Percentiles rank a stretch among this genome's conserved stretches.
These are phyloP conservation scores for Solanum medicagineum DNA, from an alignment of 257 asterid species.

Conservation along the genomic window DNA sequence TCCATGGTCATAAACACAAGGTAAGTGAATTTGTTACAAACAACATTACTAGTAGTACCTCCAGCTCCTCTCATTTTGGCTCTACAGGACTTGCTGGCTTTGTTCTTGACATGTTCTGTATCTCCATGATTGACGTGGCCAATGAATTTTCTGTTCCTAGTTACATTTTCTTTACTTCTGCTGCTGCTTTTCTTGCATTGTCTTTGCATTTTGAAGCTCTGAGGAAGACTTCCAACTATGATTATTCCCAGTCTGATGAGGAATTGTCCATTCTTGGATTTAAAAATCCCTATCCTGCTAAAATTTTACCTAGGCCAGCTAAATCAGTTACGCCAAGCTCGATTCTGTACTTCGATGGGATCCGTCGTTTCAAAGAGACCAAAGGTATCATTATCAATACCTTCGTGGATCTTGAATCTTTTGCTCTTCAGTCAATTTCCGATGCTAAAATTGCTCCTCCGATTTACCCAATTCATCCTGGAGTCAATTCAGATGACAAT, in stretches of 20 bases:
- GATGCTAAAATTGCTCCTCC: neutral
- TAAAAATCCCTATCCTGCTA: constrained; percentile 15
- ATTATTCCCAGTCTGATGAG: neutral
- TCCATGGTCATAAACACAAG: neutral
- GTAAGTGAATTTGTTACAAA: neutral
- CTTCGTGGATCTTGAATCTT: constrained; percentile 29
- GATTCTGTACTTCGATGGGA: neutral
- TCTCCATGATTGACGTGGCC: constrained; percentile 5
- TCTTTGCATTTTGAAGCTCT: neutral
- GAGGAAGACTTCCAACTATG: neutral
- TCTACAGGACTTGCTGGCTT: neutral
- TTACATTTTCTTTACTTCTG: neutral
- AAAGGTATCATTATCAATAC: constrained; percentile 41
- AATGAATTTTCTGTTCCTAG: constrained; percentile 6
- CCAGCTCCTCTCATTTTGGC: neutral
- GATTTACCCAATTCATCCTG: constrained; percentile 35
- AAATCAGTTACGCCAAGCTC: neutral
- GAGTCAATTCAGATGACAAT: neutral
- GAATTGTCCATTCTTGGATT: constrained; percentile 14
- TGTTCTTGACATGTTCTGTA: neutral
- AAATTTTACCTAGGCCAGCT: constrained; percentile 4
- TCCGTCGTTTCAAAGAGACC: neutral
- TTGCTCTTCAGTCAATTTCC: constrained; percentile 11
- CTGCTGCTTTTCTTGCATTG: neutral
- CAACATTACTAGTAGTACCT: neutral